Base-by-base conservation (phyloP, 768 basidiomycete species). In the Leccinum pellstonianum region DNA sequence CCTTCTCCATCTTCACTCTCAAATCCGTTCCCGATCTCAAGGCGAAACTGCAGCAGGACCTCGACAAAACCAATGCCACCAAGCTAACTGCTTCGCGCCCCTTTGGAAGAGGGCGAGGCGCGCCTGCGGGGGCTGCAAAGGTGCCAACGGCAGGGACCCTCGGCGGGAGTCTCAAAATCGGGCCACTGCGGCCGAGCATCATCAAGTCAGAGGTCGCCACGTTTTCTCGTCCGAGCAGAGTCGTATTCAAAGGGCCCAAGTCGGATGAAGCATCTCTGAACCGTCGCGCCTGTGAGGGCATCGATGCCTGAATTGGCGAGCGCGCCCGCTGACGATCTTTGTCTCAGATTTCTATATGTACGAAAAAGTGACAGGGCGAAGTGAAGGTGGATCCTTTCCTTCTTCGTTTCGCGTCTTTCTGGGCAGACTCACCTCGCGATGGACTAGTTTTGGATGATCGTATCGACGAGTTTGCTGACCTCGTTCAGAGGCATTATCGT, bases 301-400 rank as follows among this genome's bases (percentile, higher is more conserved):
- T 53, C 37, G 23, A 25, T 49, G 14, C 48, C 1, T 49, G 23
- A 10, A 49, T 23, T 55, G 21, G n/a, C 21, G 19, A 15, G 46
- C 25, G 46, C 17, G 29, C 31, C 19, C 53, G 10, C 33, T 61
- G 51, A 65, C 56, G 46, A 49, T 35, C 38, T 38, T 35, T 23
- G 33, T 48, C 11, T 38, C 64, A 92, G 90, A 88, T 80, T 84
- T 91, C 29, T 98, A 98, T 72, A 95, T 96, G 95, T 94, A 91
- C 68, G 95, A 98, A 73, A 94, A 92, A 75, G 80, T 90, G 25
- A 84, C 85, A 2, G 91, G 91, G 68, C 80, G 95, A 50, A 88
- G 92, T 62, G 89, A 89, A 80, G 86, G 94, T 93, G 33, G 17
- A 33, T 14, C 64, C 52, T 72, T 65, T 11, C 15, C 14, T 48